Evolutionary conservation across 352 stramenopile species (phyloP), one percentile per base, ranked within the genome.

Genomic region (Pythium biforme): DNA sequence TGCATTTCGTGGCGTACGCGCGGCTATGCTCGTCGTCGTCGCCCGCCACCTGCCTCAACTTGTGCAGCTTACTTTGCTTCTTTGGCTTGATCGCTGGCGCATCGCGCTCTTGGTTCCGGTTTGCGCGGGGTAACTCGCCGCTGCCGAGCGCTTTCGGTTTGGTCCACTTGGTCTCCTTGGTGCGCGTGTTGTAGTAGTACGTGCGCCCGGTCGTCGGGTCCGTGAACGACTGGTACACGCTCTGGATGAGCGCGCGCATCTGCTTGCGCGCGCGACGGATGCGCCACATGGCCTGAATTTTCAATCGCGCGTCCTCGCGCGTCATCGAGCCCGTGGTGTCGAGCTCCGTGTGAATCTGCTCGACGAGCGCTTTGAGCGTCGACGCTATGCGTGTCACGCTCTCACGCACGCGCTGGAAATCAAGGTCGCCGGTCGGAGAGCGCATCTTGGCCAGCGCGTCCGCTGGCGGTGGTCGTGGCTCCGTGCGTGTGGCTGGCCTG

Each of bases 131-230:
- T 17, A 47, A 45, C 8, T 60, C 55, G 20, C 19, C 20, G 12
- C 7, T 52, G 3, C 72, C 78, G 9, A 91, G 70, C 11, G 63
- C 72, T 22, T 63, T 64, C 27, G 83, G 83, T 27, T 89, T 90
- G 5, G 61, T 75, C 85, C 85, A 94, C 60, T 87, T 81, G 11
- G 80, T 82, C 25, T 74, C 63, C 54, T 88, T 76, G 2, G 83
- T 92, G 20, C 71, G 70, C 7, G 69, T 84, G 77, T 94, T 94
- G 74, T 86, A 89, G 71, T 92, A 94, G 62, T 92, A 93, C 31
- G 73, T 85, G 59, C 81, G 37, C 9, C 81, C 81, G 3, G 81
- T 90, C 9, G 52, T 47, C 4, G 81, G 79, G 60, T 94, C 83
- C 54, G 83, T 64, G 31, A 85, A 80, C 25, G 64, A 77, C 29